These are phyloP conservation scores for Lanmaoa pseudosensibilis DNA, from an alignment of 768 basidiomycete genomes.

Conservation along the genomic window DNA sequence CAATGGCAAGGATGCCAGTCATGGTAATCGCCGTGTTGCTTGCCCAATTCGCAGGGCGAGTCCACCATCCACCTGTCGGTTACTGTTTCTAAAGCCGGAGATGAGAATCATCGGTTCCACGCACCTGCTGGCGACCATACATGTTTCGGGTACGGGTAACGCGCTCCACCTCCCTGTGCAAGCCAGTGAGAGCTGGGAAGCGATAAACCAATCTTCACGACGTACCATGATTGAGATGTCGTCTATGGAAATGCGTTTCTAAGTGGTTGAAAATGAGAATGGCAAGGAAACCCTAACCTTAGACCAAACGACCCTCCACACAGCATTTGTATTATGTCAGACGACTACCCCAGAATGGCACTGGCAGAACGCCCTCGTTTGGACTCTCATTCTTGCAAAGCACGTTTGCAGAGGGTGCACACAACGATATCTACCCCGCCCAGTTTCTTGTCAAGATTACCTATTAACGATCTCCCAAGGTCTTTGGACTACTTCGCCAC, in stretches of 20 bases:
- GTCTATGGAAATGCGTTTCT: not conserved
- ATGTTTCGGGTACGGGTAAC: conserved; percentile 92
- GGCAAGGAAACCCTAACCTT: conserved; percentile 19
- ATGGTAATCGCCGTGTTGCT: conserved; percentile 76
- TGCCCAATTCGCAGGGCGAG: conserved; percentile 86
- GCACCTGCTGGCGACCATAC: conserved; percentile 93
- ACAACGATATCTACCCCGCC: not conserved
- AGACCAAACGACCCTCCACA: not conserved
- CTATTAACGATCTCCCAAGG: not conserved
- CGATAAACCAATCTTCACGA: not conserved
- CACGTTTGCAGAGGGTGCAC: not conserved
- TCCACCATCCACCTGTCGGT: conserved; percentile 89
- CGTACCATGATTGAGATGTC: conserved; percentile 16
- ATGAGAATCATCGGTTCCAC: conserved; percentile 8
- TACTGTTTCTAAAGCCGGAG: not conserved
- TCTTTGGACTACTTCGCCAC: not conserved
- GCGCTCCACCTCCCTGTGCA: conserved; percentile 71
- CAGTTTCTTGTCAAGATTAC: not conserved
- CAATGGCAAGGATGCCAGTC: conserved; percentile 64
- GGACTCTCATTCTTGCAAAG: too few species aligned
- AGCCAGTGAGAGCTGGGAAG: not conserved
- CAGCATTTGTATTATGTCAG: conserved; percentile 1
- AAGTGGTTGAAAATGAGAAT: not conserved
- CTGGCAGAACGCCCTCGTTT: too few species aligned
- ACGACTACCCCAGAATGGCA: not conserved